phyloP scores from a whole-genome alignment of 106 monocot species.

The Narthecium ossifragum region DNA sequence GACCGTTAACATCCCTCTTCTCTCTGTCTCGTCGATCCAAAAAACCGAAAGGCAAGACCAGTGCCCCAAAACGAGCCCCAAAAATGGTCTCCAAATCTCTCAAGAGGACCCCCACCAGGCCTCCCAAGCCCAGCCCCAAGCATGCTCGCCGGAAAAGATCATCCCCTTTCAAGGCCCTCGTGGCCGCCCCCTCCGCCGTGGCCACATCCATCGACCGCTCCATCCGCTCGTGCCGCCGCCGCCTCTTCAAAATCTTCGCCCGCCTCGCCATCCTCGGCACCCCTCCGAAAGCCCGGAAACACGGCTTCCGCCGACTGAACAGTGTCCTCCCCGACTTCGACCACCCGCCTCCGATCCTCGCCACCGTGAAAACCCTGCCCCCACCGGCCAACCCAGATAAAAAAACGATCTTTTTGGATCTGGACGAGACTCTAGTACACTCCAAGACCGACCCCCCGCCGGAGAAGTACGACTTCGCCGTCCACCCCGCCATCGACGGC shows the following conservation, averaged over 20 bases:
- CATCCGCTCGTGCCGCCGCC: conserved; percentile 65
- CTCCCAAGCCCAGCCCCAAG: conserved; percentile 15
- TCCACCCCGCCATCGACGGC: conserved; percentile 60
- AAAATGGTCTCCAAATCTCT: conserved; percentile 61
- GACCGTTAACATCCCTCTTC: too few species aligned
- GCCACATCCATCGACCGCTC: conserved; percentile 53
- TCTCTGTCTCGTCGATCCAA: too few species aligned
- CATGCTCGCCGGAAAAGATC: conserved; percentile 8
- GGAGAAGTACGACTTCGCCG: conserved; percentile 58
- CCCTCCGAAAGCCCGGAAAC: conserved; percentile 18
- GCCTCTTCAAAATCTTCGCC: conserved; percentile 53
- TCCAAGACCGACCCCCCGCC: conserved; percentile 43
- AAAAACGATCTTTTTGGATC: conserved; percentile 74
- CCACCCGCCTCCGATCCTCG: not conserved
- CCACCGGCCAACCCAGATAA: conserved; percentile 16
- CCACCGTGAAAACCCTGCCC: conserved; percentile 1
- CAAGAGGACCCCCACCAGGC: conserved; percentile 22
- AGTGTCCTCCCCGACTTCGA: not conserved
- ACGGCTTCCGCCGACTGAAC: not conserved
- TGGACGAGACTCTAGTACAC: conserved; percentile 93
- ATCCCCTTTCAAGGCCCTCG: conserved; percentile 24
- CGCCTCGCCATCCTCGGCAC: conserved; percentile 23
- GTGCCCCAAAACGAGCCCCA: not conserved
- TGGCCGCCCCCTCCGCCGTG: conserved; percentile 24
- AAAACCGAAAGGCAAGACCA: too few species aligned